Conservation (phyloP, 495 filamentous ascomycete genomes). For the Penicillium angulare region DNA sequence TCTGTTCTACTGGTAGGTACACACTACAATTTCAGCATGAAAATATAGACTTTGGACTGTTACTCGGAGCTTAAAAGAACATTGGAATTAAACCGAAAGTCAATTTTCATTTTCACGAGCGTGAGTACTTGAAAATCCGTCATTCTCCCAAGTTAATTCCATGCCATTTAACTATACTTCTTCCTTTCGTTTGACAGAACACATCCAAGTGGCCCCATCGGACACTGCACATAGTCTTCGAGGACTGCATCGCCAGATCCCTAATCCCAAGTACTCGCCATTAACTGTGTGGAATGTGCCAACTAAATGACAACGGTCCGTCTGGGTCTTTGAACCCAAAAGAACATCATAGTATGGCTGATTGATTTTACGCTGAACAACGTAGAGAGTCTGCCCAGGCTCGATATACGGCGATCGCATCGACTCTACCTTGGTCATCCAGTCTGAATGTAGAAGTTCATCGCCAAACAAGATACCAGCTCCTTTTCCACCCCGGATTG, state of each 20-base stretch:
- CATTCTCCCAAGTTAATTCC: too few species aligned
- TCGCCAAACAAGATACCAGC: slow-evolving; percentile 44
- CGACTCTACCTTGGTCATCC: slow-evolving; percentile 20
- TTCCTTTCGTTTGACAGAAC: slow-evolving; percentile 5
- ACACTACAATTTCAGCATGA: too few species aligned
- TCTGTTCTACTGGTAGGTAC: too few species aligned
- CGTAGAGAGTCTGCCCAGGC: slow-evolving; percentile 11
- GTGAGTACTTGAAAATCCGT: too few species aligned
- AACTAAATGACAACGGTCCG: slow-evolving; percentile 16
- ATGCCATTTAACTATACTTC: too few species aligned
- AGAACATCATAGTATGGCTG: slow-evolving; percentile 27
- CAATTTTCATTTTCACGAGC: too few species aligned
- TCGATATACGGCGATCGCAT: slow-evolving; percentile 4
- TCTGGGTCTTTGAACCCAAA: background rate
- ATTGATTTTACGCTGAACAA: slow-evolving; percentile 31
- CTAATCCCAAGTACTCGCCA: slow-evolving; percentile 23
- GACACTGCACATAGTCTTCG: slow-evolving; percentile 16
- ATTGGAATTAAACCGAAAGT: too few species aligned
- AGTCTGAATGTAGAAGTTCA: slow-evolving; percentile 26
- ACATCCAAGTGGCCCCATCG: slow-evolving; percentile 16
- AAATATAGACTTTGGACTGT: too few species aligned
- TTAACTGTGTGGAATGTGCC: slow-evolving; percentile 29
- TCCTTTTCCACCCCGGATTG: slow-evolving; percentile 35
- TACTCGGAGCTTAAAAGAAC: too few species aligned
- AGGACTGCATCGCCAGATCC: slow-evolving; percentile 25